Evolutionary conservation across 2,329 filamentous ascomycete species (phyloP), one percentile per base, ranked within the genome.

Genomic region (Aspergillus terreus): DNA sequence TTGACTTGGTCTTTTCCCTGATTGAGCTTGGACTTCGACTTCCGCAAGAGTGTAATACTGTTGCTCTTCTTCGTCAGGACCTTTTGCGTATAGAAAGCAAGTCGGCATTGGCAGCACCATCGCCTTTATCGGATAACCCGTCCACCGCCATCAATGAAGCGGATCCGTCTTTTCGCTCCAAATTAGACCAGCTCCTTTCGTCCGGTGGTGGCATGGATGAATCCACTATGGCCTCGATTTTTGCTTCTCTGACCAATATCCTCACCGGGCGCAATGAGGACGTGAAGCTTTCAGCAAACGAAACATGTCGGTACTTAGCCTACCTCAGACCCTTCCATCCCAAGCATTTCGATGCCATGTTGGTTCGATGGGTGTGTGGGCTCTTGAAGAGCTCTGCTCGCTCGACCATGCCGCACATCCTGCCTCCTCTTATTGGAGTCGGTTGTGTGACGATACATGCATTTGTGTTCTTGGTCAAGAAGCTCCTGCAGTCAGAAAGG

Each of bases 121-220:
- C 76, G 6, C 76, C 76, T 11, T 70, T 77, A 4, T 78, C 75
- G 7, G 76, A 78, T 47, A 72, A 75, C 48, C 71, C 76, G 27
- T 67, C 73, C 12, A 71, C 75, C 42, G 62, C 66, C 3, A 60
- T 76, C 32, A 69, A 68, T 51, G 66, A 72, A 12, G 53, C 64
- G 9, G 73, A 72, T 49, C 62, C 70, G 9, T 66, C 68, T 3
- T 76, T 75, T 54, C 68, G 68, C 15, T 74, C 74, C 36, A 75
- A 76, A 47, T 62, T 78, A 30, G 73, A 78, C 52, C 75, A 76
- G 42, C 63, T 77, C 21, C 59, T 78, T 14, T 65, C 71, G 6
- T 72, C 72, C 12, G 75, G 75, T 19, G 73, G 66, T 55, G 69
- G 69, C 41, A 75, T 78, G 66, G 75, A 76, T 50, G 73, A 77